Conservation (phyloP, 2,329 filamentous ascomycete genomes). For the Alternaria novae-zelandiae region DNA sequence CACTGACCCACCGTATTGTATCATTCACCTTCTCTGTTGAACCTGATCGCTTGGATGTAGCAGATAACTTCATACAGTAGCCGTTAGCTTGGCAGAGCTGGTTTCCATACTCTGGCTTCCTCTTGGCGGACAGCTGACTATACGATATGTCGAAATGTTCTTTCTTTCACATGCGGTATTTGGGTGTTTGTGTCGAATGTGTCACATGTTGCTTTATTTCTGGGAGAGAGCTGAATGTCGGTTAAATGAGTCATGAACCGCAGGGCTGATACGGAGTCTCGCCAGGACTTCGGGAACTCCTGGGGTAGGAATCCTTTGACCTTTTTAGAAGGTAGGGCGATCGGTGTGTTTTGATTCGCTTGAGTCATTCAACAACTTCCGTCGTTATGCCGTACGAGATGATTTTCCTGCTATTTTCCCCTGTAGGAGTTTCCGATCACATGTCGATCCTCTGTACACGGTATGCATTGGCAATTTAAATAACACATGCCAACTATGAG, state of each 20-base stretch:
- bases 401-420: not conserved
- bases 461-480: not conserved
- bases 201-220: not conserved
- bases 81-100: not conserved
- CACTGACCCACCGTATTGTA: not conserved
- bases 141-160: not conserved
- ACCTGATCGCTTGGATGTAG: not conserved
- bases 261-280: not conserved
- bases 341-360: not conserved
- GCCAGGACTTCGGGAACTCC: not conserved
- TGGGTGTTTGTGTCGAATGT: too few relatives aligned
- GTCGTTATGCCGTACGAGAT: not conserved
- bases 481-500: not conserved
- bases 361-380: not conserved
- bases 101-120: not conserved
- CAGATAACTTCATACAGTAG: not conserved
- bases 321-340: not conserved
- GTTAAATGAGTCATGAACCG: not conserved
- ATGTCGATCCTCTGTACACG: not conserved
- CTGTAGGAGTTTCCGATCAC: not conserved
- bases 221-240: not conserved
- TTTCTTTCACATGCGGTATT: not conserved
- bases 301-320: not conserved
- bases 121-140: not conserved
- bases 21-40: not conserved